Base-by-base conservation (phyloP, 2,329 filamentous ascomycete species). In the Lojkania enalia region DNA sequence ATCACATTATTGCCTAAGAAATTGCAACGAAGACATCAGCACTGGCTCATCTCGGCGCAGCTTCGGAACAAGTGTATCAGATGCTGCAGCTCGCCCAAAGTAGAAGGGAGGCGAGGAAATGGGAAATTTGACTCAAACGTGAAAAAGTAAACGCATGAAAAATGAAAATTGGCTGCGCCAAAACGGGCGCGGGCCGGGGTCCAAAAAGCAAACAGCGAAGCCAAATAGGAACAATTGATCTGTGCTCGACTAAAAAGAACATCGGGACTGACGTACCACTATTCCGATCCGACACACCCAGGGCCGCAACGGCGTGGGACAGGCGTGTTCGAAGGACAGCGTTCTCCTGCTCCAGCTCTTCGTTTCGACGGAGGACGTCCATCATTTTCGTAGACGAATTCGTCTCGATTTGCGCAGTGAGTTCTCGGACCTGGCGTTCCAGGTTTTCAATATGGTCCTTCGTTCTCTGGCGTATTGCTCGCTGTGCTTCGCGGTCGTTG, bases 401-500 rank as follows among this genome's bases (percentile, higher is more conserved):
- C 43, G 63, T 65, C 33, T 81, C 76, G 21, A 73, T 69, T 41
- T 73, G 74, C 9, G 73, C 64, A 37, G 71, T 75, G 36, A 82
- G 69, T 35, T 81, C 78, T 32, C 72, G 73, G 35, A 82, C 74
- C 45, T 77, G 76, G 37, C 72, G 68, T 55, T 83, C 78, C n/a
- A 83, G 72, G 20, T 69, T 70, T 51, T 82, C 79, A 48, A 82
- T 82, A 60, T 81, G 79, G 52, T 81, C 78, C 52, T 80, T 82
- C 31, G 78, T 82, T 48, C 80, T 68, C 58, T 81, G 77, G 20
- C 80, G 76, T 52, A 82, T 83, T 37, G 78, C 79, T 52, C 79
- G 73, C 59, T 83, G 80, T 42, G 80, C 79, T 63, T 83, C 80
- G 49, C 80, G 73, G 61, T 83, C 80, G 61, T 82, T 82, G 49